phyloP scores from a whole-genome alignment of 148 eudicot species.

The Camellia sinensis region DNA sequence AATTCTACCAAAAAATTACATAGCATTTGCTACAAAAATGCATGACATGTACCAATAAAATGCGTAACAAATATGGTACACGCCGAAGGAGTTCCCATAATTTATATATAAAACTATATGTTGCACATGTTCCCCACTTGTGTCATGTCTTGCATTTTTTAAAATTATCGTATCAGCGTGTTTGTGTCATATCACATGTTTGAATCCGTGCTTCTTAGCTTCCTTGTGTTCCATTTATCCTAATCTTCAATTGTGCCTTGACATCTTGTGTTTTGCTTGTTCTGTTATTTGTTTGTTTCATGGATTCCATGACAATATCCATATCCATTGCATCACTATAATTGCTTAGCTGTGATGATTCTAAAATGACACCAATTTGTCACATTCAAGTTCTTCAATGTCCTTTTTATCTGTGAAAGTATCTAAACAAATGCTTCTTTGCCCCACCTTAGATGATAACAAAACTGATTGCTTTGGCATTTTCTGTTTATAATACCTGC shows the following conservation, averaged over 20 bases:
- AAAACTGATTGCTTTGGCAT: not conserved
- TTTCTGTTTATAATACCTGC: not conserved
- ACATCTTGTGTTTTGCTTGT: not conserved
- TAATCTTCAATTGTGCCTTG: not conserved
- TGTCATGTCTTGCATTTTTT: too few species aligned
- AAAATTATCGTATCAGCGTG: too few species aligned
- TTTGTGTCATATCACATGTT: too few species aligned
- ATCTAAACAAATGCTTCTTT: not conserved
- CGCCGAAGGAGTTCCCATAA: too few species aligned
- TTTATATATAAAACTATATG: too few species aligned
- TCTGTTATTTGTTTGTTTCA: not conserved
- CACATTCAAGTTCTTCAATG: not conserved
- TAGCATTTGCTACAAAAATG: too few species aligned
- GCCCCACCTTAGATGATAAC: not conserved
- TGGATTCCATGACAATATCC: not conserved
- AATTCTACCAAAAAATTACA: too few species aligned
- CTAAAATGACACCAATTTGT: not conserved
- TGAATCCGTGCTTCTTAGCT: not conserved
- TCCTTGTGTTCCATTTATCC: not conserved
- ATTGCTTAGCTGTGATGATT: not conserved
- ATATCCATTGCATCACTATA: not conserved
- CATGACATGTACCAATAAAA: too few species aligned
- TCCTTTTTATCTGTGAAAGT: not conserved
- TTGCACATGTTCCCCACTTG: too few species aligned
- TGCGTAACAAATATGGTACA: too few species aligned